Evolutionary conservation across 345 rosid genomes (phyloP), one percentile per base, ranked within the genome.

Genomic region (Hypericum perforatum): DNA sequence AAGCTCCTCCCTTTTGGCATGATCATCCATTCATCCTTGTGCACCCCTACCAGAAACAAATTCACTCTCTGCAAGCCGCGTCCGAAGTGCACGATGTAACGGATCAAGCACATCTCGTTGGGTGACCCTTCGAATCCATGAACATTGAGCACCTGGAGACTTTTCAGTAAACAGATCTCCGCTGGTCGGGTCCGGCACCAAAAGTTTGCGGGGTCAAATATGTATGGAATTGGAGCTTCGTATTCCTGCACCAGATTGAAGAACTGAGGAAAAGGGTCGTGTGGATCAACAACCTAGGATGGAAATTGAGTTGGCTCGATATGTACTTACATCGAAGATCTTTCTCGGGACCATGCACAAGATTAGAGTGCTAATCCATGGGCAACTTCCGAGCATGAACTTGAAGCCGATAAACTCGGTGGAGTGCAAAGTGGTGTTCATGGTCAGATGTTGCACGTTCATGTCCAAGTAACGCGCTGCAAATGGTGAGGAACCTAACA

Each of bases 381-480:
- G 76, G 13, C 70, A 75, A 10, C 78, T 72, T 0, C 49, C 13
- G 0, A 76, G 52, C 62, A 82, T 62, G 49, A 79, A 58, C 9
- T 42, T 65, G 9, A 77, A 62, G 5, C 85, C 89, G 11, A 40
- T 45, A 5, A 61, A 70, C 51, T 75, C 82, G n/a, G 61, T 50
- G 0, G 5, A 6, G 7, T 66, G 72, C 71, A 75, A 0, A 11
- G 59, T 53, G 0, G 73, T 58, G n/a, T n/a, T n/a, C n/a, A n/a
- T n/a, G n/a, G n/a, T n/a, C n/a, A n/a, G n/a, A n/a, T n/a, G n/a
- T n/a, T 56, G 29, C 11, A 65, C 70, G 6, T 69, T 7, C 38
- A n/a, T n/a, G n/a, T n/a, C n/a, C n/a, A 75, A 6, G 0, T 66
- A 66, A 40, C 41, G 43, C 73, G 49, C 66, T 60, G 56, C 74